Evolutionary conservation across 2,329 filamentous ascomycete genomes (phyloP).

Genomic region (Helotiales sp.): DNA sequence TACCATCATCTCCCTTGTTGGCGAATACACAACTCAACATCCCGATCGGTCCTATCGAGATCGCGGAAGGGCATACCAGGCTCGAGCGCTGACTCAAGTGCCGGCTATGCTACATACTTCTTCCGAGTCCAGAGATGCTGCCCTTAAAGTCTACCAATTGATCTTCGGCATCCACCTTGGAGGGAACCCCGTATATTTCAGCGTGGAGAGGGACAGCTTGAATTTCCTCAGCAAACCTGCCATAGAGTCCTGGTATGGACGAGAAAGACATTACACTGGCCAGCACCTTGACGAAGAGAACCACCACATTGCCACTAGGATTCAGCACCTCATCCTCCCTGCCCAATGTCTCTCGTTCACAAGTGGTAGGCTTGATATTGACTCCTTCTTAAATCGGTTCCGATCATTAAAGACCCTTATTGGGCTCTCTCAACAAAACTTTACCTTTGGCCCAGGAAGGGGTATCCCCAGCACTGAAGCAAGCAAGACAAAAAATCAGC

Average conservation of each 20-base stretch:
- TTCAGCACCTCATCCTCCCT: no score
- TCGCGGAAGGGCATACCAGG: neutral
- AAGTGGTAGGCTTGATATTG: no score
- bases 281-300: neutral
- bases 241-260: neutral
- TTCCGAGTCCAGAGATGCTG: neutral
- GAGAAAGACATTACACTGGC: neutral
- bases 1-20: no score
- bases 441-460: no score
- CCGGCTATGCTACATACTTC: neutral
- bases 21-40: no score
- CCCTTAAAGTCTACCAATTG: neutral
- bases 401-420: no score
- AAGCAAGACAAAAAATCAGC: no score
- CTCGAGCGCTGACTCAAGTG: neutral
- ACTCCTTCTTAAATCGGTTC: no score
- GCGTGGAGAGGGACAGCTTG: neutral
- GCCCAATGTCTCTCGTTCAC: no score
- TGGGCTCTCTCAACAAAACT: no score
- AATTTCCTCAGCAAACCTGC: neutral
- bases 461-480: no score
- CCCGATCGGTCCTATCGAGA: neutral
- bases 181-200: neutral
- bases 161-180: neutral
- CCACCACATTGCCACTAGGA: no score